Percentiles rank a stretch among this genome's conserved stretches.
These are phyloP conservation scores for Fusarium mangiferae DNA, from an alignment of 2,329 filamentous ascomycete species.

Conservation along the genomic window DNA sequence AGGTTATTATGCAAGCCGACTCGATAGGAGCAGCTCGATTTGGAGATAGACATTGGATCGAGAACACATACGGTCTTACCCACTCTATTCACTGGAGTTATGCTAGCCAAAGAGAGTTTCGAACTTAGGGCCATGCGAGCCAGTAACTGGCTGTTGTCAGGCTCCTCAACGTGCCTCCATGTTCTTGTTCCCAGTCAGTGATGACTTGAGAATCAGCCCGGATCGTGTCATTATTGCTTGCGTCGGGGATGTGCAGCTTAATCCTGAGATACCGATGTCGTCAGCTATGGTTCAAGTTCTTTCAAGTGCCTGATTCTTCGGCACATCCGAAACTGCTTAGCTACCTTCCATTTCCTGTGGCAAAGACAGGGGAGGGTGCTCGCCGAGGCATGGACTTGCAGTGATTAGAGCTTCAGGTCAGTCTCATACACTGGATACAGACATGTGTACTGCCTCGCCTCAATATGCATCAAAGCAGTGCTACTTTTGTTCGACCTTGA, in stretches of 20 bases:
- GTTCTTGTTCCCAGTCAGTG: neutral
- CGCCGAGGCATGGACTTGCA: neutral
- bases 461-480: neutral
- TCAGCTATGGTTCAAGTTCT: neutral
- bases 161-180: neutral
- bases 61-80: neutral
- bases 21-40: neutral
- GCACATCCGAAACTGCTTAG: neutral
- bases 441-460: neutral
- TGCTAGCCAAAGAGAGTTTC: neutral
- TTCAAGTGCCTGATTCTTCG: neutral
- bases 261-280: neutral
- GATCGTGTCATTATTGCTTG: neutral
- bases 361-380: neutral
- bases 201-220: neutral
- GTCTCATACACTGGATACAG: neutral
- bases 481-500: rapidly evolving
- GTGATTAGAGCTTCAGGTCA: neutral
- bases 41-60: too few species aligned
- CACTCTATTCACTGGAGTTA: neutral
- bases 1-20: neutral
- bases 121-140: neutral
- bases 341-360: neutral
- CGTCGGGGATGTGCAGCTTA: neutral
- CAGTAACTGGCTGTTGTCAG: neutral